phyloP scores from a whole-genome alignment of 768 basidiomycete species.

The Rhizopogon vesiculosus region DNA sequence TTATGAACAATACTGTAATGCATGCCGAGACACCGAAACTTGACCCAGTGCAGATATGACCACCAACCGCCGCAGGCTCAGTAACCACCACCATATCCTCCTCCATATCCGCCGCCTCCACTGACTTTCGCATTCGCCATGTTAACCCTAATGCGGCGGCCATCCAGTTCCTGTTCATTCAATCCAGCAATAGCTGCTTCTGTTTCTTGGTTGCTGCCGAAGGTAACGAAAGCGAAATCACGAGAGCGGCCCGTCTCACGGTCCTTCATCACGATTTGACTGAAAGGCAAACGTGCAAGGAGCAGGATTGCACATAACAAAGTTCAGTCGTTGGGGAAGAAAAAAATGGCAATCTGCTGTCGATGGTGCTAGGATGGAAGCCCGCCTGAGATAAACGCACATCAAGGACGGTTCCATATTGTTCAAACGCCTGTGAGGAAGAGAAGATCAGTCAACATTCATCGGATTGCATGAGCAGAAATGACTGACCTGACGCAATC shows the following conservation, averaged over 20 bases:
- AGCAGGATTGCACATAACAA: slow-evolving; percentile 19
- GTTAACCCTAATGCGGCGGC: slow-evolving; percentile 51
- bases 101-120: slow-evolving; percentile 11
- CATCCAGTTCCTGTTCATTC: slow-evolving; percentile 52
- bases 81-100: slow-evolving; percentile 2
- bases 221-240: slow-evolving; percentile 55
- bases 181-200: slow-evolving; percentile 38
- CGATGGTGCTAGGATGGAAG: slow-evolving; percentile 23
- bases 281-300: slow-evolving; percentile 1
- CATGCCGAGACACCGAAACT: slow-evolving; percentile 1
- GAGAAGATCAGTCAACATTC: not conserved
- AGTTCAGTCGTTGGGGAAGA: slow-evolving; percentile 18
- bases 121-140: slow-evolving; percentile 23
- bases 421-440: slow-evolving; percentile 33
- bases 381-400: slow-evolving; percentile 35
- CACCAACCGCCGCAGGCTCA: not conserved
- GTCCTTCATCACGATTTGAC: slow-evolving; percentile 37
- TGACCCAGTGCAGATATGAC: not conserved
- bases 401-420: slow-evolving; percentile 44
- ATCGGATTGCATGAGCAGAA: not conserved
- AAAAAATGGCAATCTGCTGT: slow-evolving; percentile 22
- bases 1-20: slow-evolving; percentile 3
- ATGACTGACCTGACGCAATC: slow-evolving; percentile 22
- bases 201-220: slow-evolving; percentile 27
- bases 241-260: slow-evolving; percentile 54